phyloP scores from a whole-genome alignment of 495 filamentous ascomycete species.

The Penicillium nucicola region DNA sequence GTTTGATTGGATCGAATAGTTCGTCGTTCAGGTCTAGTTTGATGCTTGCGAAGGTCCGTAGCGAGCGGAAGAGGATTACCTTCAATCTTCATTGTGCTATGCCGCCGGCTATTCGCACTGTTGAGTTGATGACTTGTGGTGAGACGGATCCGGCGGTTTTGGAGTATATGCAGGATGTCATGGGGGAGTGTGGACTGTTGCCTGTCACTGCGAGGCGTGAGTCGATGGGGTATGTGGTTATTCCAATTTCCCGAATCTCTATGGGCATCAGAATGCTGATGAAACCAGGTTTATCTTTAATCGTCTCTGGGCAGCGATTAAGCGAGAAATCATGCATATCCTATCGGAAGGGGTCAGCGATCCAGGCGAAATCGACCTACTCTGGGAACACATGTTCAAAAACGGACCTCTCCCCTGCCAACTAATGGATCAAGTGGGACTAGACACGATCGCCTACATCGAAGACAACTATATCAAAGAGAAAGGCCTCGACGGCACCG shows the following conservation, averaged over 20 bases:
- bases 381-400: slow-evolving; percentile 34
- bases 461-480: slow-evolving; percentile 43
- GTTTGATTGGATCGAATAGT: slow-evolving; percentile 47
- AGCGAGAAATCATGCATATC: slow-evolving; percentile 50
- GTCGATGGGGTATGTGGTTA: slow-evolving; percentile 42
- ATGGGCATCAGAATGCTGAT: too few species aligned
- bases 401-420: slow-evolving; percentile 23
- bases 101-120: slow-evolving; percentile 44
- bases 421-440: slow-evolving; percentile 31
- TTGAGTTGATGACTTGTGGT: slow-evolving; percentile 56
- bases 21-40: slow-evolving; percentile 28
- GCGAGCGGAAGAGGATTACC: too few species aligned
- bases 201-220: slow-evolving; percentile 38
- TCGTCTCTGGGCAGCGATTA: slow-evolving; percentile 56
- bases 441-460: slow-evolving; percentile 36
- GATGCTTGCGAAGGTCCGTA: too few species aligned
- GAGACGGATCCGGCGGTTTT: too few species aligned
- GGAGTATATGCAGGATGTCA: too few species aligned
- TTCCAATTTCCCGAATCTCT: too few species aligned
- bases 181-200: slow-evolving; percentile 38
- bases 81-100: slow-evolving; percentile 57
- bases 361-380: slow-evolving; percentile 46
- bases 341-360: slow-evolving; percentile 48
- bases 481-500: slow-evolving; percentile 16
- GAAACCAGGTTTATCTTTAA: slow-evolving; percentile 51